Evolutionary conservation across 2,329 filamentous ascomycete species (phyloP).

Genomic region (Fusarium marasasianum): DNA sequence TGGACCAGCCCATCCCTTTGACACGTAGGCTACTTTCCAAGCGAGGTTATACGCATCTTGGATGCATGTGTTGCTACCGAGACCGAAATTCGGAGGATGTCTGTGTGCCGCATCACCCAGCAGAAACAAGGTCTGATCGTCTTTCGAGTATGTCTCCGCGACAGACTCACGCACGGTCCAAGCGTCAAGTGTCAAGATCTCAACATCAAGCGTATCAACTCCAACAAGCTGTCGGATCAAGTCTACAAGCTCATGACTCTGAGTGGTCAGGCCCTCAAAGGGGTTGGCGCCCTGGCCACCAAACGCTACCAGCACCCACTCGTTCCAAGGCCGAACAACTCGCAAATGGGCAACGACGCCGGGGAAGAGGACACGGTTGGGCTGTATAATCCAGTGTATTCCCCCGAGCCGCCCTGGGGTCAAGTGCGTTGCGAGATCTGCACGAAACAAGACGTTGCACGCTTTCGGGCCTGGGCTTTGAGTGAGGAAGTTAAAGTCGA

Average conservation of each 20-base stretch:
- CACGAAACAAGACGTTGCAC: neutral
- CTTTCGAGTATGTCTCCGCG: neutral
- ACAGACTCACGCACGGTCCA: neutral
- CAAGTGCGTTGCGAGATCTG: neutral
- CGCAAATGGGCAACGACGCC: neutral
- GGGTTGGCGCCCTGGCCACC: accelerated
- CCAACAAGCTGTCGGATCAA: neutral
- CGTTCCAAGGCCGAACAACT: neutral
- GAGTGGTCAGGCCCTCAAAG: neutral
- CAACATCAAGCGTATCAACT: neutral
- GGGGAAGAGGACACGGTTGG: neutral
- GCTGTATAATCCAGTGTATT: neutral
- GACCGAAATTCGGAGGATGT: neutral
- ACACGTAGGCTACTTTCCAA: accelerated
- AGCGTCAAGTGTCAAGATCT: neutral
- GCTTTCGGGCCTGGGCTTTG: neutral
- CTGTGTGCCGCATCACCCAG: neutral
- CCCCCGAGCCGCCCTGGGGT: accelerated
- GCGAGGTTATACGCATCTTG: neutral
- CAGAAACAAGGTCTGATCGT: neutral
- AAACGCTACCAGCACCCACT: neutral
- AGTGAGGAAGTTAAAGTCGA: neutral
- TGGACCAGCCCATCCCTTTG: neutral
- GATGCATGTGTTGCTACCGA: neutral
- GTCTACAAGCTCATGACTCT: neutral